These are phyloP conservation scores for Laburnicola sp. DNA, from an alignment of 2,329 filamentous ascomycete genomes.

Conservation along the genomic window DNA sequence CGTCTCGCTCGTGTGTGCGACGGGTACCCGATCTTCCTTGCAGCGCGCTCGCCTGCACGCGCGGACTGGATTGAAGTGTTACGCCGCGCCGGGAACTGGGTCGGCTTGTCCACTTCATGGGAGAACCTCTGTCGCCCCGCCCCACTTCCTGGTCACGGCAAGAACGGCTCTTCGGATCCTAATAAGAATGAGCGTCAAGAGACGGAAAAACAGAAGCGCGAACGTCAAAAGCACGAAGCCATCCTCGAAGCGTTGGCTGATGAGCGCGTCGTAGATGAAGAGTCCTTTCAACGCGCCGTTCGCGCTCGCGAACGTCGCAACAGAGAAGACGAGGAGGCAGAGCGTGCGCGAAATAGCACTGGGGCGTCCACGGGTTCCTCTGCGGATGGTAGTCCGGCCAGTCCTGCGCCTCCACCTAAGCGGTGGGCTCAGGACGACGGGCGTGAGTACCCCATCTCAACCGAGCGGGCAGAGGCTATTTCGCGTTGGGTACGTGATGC, in stretches of 20 bases:
- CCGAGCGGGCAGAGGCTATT: conserved; percentile 69
- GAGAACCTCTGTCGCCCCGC: conserved; percentile 66
- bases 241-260: conserved; percentile 69
- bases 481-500: conserved; percentile 67
- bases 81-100: conserved; percentile 68
- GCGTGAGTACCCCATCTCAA: conserved; percentile 70
- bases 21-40: conserved; percentile 79
- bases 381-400: neutral
- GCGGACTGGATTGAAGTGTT: conserved; percentile 81
- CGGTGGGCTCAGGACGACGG: conserved; percentile 67
- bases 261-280: conserved; percentile 69
- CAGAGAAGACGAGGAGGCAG: conserved; percentile 59
- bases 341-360: conserved; percentile 15
- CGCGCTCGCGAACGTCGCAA: conserved; percentile 61
- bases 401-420: conserved; percentile 47
- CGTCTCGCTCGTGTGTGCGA: conserved; percentile 73
- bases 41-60: conserved; percentile 69
- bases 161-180: conserved; percentile 7
- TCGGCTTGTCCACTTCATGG: conserved; percentile 68
- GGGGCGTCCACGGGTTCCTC: neutral
- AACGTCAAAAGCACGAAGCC: conserved; percentile 65
- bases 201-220: conserved; percentile 59
- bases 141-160: conserved; percentile 43
- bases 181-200: conserved; percentile 33
- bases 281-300: conserved; percentile 65